A percentile compares a stretch with the other conserved stretches of the same genome.
Evolutionary conservation across 2,329 filamentous ascomycete genomes (phyloP).

Genomic region (Fusarium sp.): DNA sequence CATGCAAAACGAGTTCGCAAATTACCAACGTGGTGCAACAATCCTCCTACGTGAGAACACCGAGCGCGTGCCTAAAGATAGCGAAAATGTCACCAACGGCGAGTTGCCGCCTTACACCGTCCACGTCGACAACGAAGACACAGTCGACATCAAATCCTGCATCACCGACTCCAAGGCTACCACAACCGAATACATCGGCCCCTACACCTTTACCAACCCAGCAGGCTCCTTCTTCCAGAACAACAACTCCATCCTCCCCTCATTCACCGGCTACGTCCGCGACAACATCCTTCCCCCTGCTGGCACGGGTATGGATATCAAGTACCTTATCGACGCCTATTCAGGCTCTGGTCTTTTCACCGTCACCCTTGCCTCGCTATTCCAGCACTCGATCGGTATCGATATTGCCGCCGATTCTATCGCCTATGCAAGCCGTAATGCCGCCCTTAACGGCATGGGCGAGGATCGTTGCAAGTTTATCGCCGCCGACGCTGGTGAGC

Average conservation of each 20-base stretch:
- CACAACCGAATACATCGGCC: slow-evolving; percentile 89
- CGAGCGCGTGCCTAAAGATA: slow-evolving; percentile 71
- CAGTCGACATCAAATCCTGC: slow-evolving; percentile 87
- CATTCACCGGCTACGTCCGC: slow-evolving; percentile 90
- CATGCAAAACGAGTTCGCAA: slow-evolving; percentile 77
- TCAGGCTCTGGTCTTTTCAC: slow-evolving; percentile 98
- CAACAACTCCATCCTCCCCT: slow-evolving; percentile 96
- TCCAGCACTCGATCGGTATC: slow-evolving; percentile 89
- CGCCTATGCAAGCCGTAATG: slow-evolving; percentile 83
- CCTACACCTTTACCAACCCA: slow-evolving; percentile 89
- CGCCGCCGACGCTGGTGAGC: slow-evolving; percentile 85
- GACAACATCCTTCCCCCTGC: slow-evolving; percentile 77
- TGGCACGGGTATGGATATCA: slow-evolving; percentile 65
- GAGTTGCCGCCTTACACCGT: slow-evolving; percentile 56
- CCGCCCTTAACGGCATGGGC: slow-evolving; percentile 79
- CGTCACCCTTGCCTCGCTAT: slow-evolving; percentile 88
- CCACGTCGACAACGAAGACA: slow-evolving; percentile 66
- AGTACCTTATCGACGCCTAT: slow-evolving; percentile 96
- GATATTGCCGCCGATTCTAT: slow-evolving; percentile 89
- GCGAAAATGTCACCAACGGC: slow-evolving; percentile 48
- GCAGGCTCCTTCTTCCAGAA: slow-evolving; percentile 99
- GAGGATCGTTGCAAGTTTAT: slow-evolving; percentile 83
- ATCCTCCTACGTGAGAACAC: slow-evolving; percentile 92
- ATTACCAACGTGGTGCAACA: slow-evolving; percentile 87
- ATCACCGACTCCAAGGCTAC: slow-evolving; percentile 88